Evolutionary conservation across 2,329 filamentous ascomycete genomes (phyloP).

Genomic region (Verticillium nonalfalfae): DNA sequence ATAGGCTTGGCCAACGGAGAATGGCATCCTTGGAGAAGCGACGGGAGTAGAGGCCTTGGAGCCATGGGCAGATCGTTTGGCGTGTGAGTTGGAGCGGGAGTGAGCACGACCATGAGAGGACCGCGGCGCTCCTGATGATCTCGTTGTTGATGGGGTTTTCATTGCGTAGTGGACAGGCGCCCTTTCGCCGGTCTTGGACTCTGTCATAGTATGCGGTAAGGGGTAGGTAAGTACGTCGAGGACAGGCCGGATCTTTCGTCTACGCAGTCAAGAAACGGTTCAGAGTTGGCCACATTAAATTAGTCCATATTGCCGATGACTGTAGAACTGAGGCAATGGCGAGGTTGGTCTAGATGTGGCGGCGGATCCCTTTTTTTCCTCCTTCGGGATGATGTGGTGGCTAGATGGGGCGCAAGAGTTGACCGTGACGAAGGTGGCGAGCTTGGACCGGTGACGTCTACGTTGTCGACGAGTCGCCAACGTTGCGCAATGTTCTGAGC

Average conservation of each 20-base stretch:
- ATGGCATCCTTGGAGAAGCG: constrained; percentile 43
- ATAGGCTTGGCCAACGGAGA: constrained; percentile 48
- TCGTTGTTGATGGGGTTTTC: constrained; percentile 32
- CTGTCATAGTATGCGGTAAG: not conserved
- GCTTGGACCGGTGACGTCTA: not conserved
- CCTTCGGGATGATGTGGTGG: not conserved
- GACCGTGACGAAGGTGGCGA: not conserved
- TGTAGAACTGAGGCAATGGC: not conserved
- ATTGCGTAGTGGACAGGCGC: constrained; percentile 34
- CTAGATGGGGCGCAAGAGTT: not conserved
- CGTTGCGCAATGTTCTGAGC: not conserved
- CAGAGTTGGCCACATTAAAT: not conserved
- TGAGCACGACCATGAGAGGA: constrained; percentile 27
- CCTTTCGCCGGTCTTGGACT: constrained; percentile 17
- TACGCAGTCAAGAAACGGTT: not conserved
- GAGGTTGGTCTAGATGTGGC: not conserved
- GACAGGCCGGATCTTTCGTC: constrained; percentile 18
- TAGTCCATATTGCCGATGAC: not conserved
- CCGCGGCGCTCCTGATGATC: constrained; percentile 25
- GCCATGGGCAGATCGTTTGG: constrained; percentile 12
- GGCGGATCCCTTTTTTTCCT: not conserved
- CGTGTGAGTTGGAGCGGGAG: constrained; percentile 31
- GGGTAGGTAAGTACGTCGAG: not conserved
- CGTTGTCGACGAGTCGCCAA: not conserved
- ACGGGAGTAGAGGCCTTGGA: constrained; percentile 43